Evolutionary conservation across 2,329 filamentous ascomycete genomes (phyloP), one percentile per base, ranked within the genome.

Genomic region (Phialocephala subalpina): DNA sequence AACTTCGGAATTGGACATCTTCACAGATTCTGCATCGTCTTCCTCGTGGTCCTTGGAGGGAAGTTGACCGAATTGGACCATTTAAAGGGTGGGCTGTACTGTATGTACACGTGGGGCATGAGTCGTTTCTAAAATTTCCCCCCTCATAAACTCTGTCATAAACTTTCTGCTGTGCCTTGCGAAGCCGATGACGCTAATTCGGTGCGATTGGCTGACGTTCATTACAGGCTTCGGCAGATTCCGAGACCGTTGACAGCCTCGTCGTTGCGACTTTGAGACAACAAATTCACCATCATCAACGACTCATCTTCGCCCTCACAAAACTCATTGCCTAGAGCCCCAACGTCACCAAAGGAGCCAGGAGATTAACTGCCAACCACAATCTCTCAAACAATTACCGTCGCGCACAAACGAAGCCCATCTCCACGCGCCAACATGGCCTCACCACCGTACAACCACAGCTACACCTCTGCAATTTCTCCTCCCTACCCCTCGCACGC

Each of bases 401-500:
- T 42, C 38, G 38, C 12, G 18, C 38, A 14, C 12, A n/a, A n/a
- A 42, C 18, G 12, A 42, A 14, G 4, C 38, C 38, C 38, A 33
- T 25, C 45, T 18, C 18, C 16, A 62, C 52, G 33, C 49, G 49
- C 45, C 58, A 68, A 14, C 42, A 77, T 76, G 75, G 74, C 75
- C 40, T 77, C 72, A 61, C 74, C 70, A 69, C 69, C 70, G 25
- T 71, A 73, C 62, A 67, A 49, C 53, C 66, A 73, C 62, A 68
- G 57, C 59, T 74, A 71, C 53, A 58, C 67, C 65, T 68, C 68
- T 53, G 66, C 73, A 63, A 83, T 81, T 78, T 90, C 87, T 61
- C 85, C 87, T 45, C 84, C 85, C 1, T 83, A 82, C 72, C 82
- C 82, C 62, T 82, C 82, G 40, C 84, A 83, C 42, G 77, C 83